Conservation (phyloP, 805 yeast genomes). For the Zygosaccharomyces kombuchaensis region DNA sequence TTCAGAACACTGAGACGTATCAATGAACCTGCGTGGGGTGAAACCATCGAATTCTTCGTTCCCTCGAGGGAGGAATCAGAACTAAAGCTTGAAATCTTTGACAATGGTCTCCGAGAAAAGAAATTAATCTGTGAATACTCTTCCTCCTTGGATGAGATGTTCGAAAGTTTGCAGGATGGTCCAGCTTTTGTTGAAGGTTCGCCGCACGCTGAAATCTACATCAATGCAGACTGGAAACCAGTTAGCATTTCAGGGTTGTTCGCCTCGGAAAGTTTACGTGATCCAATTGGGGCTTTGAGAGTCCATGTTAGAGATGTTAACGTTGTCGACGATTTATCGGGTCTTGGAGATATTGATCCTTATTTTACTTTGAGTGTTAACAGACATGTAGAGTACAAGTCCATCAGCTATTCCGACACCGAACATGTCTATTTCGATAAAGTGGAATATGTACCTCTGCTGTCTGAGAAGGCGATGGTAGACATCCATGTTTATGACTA, state of each 20-base stretch:
- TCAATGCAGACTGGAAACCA: conserved; percentile 69
- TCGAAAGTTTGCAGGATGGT: conserved; percentile 41
- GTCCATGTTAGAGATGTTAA: conserved; percentile 52
- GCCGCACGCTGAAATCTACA: conserved; percentile 52
- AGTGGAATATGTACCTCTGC: conserved; percentile 56
- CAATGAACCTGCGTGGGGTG: conserved; percentile 72
- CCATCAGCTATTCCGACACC: conserved; percentile 51
- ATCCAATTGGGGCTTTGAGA: conserved; percentile 63
- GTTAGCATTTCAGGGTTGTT: conserved; percentile 50
- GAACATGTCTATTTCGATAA: conserved; percentile 56
- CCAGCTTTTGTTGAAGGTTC: conserved; percentile 47
- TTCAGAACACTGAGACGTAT: conserved; percentile 61
- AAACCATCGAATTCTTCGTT: conserved; percentile 55
- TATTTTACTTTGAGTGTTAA: conserved; percentile 57
- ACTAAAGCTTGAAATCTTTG: conserved; percentile 55
- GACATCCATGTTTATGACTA: conserved; percentile 61
- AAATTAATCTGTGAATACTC: conserved; percentile 48
- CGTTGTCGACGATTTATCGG: conserved; percentile 50
- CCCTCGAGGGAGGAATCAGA: conserved; percentile 55
- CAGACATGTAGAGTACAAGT: conserved; percentile 53
- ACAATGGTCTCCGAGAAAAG: conserved; percentile 46
- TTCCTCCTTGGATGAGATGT: conserved; percentile 46
- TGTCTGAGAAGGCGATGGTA: conserved; percentile 55
- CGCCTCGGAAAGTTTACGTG: conserved; percentile 38
- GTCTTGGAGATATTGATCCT: conserved; percentile 73